phyloP scores from a whole-genome alignment of 2,329 filamentous ascomycete genomes.

The Clonostachys sp. region DNA sequence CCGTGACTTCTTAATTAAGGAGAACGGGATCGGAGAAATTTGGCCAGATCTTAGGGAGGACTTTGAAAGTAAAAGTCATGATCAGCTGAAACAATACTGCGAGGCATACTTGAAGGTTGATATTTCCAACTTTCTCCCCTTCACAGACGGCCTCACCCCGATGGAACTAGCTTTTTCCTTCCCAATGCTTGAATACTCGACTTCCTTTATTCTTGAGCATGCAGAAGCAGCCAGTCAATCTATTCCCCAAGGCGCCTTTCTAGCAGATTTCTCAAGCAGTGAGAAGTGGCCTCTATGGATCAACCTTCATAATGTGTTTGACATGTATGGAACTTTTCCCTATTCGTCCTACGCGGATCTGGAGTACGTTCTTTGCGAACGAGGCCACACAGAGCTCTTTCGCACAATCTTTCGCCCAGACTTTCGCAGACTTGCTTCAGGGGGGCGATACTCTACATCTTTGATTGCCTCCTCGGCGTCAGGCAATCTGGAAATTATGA shows the following conservation, averaged over 20 bases:
- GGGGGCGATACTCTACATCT: no score
- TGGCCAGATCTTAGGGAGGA: not conserved
- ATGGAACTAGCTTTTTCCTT: not conserved
- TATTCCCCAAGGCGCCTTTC: not conserved
- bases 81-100: not conserved
- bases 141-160: not conserved
- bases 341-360: no score
- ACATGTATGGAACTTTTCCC: no score
- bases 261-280: not conserved
- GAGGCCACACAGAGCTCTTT: no score
- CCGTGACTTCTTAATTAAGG: constrained; percentile 32
- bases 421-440: no score
- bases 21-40: constrained; percentile 3
- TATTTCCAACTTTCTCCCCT: no score
- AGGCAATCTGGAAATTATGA: no score
- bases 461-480: no score
- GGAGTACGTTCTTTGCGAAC: no score
- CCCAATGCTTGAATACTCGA: not conserved
- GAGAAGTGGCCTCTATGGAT: not conserved
- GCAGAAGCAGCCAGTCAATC: not conserved
- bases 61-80: not conserved
- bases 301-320: not conserved
- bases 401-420: no score
- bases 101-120: not conserved
- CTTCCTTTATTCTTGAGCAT: not conserved